Evolutionary conservation across 2,329 filamentous ascomycete genomes (phyloP).

Genomic region (Claviceps monticola): DNA sequence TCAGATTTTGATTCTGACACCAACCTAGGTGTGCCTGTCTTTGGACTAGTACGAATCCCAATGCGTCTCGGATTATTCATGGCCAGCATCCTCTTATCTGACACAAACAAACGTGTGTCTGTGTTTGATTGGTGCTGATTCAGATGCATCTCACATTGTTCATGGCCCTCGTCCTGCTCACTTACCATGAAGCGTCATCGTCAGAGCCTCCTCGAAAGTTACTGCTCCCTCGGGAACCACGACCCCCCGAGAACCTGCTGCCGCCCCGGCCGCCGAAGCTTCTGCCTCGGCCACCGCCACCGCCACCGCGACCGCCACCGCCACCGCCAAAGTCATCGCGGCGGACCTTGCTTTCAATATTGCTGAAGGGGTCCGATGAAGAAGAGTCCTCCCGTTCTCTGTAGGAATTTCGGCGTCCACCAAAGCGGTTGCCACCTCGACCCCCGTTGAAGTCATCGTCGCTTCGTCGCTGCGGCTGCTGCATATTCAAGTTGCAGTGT

Average conservation of each 20-base stretch:
- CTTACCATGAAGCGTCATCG: conserved; percentile 1
- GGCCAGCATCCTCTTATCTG: neutral
- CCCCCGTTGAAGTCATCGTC: conserved; percentile 7
- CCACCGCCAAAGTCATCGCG: conserved; percentile 14
- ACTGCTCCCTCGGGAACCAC: neutral
- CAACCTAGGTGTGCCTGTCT: neutral
- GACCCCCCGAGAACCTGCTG: conserved; percentile 1
- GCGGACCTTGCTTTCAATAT: conserved; percentile 14
- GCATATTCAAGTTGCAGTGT: conserved; percentile 22
- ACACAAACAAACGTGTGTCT: neutral
- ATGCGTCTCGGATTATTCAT: neutral
- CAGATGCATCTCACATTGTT: neutral
- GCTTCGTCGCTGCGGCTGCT: conserved; percentile 4
- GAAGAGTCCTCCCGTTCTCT: conserved; percentile 6
- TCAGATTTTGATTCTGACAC: neutral
- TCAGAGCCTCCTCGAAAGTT: neutral
- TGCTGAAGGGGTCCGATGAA: conserved; percentile 14
- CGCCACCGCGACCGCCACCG: conserved; percentile 10
- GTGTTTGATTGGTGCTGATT: neutral
- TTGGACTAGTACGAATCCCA: neutral
- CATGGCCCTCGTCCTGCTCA: neutral
- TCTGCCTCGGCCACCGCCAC: conserved; percentile 10
- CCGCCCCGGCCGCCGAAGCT: conserved; percentile 5
- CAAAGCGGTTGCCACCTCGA: conserved; percentile 8
- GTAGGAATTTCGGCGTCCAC: conserved; percentile 4